Percentiles rank a stretch among this genome's conserved stretches.
Conservation (phyloP, 2,329 filamentous ascomycete species). For the Pseudocercospora musae region DNA sequence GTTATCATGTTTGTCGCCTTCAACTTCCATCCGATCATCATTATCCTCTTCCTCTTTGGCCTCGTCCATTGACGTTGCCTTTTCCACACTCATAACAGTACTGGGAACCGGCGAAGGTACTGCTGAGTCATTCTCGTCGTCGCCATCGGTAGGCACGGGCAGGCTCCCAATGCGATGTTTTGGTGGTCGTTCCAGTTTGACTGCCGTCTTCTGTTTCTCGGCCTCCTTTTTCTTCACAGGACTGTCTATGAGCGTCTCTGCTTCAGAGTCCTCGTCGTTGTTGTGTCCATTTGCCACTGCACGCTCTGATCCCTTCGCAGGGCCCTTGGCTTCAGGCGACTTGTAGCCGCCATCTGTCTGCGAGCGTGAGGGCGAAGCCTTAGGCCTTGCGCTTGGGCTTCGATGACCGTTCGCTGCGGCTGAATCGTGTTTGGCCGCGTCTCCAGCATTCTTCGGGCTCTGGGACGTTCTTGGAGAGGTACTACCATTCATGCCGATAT, state of each 20-base stretch:
- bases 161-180: constrained; percentile 32
- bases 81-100: constrained; percentile 25
- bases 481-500: constrained; percentile 32
- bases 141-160: constrained; percentile 31
- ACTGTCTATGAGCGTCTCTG: constrained; percentile 49
- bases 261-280: constrained; percentile 45
- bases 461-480: constrained; percentile 25
- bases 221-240: constrained; percentile 41
- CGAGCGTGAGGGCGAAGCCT: constrained; percentile 16
- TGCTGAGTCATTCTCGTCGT: constrained; percentile 32
- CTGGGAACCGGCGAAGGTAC: constrained; percentile 30
- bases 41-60: constrained; percentile 25
- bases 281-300: constrained; percentile 19
- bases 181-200: constrained; percentile 23
- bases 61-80: constrained; percentile 17
- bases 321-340: constrained; percentile 4
- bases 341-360: constrained; percentile 9
- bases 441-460: constrained; percentile 14
- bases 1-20: constrained; percentile 21
- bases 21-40: constrained; percentile 22
- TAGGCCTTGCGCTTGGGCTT: constrained; percentile 7
- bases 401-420: constrained; percentile 11
- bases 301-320: constrained; percentile 1
- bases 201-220: constrained; percentile 31
- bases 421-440: constrained; percentile 9